Conservation (phyloP, 805 yeast species). For the Hanseniaspora valbyensis region DNA sequence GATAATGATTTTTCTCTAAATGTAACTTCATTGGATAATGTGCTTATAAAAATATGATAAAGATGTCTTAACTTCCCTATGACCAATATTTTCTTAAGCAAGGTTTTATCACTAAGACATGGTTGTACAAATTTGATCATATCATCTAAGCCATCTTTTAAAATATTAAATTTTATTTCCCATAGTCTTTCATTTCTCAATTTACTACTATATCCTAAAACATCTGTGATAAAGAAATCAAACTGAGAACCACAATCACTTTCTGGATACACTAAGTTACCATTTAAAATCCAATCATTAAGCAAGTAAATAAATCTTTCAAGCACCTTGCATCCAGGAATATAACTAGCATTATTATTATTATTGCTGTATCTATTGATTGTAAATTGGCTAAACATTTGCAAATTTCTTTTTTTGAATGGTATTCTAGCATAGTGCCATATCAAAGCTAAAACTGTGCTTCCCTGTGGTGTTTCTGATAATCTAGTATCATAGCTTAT, state of each 20-base stretch:
- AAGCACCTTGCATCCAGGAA: constrained; percentile 1
- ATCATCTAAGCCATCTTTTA: constrained; percentile 62
- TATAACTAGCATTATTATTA: neutral
- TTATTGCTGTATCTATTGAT: neutral
- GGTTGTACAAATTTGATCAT: constrained; percentile 39
- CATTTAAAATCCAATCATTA: constrained; percentile 8
- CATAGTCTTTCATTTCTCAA: constrained; percentile 50
- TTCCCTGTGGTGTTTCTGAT: constrained; percentile 14
- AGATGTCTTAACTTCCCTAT: constrained; percentile 83
- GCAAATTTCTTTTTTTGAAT: constrained; percentile 2
- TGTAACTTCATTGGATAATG: constrained; percentile 34
- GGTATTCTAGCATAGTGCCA: constrained; percentile 13
- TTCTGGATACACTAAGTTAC: constrained; percentile 1
- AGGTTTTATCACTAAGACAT: constrained; percentile 30
- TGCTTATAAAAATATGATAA: constrained; percentile 15
- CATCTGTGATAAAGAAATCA: constrained; percentile 14
- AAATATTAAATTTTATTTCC: constrained; percentile 62
- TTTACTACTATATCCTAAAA: constrained; percentile 3
- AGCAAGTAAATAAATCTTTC: constrained; percentile 6
- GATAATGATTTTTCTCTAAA: constrained; percentile 34
- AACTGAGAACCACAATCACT: constrained; percentile 9
- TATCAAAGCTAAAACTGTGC: constrained; percentile 2
- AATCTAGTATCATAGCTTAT: constrained; percentile 14
- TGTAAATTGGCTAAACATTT: neutral
- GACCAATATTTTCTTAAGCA: constrained; percentile 45